Evolutionary conservation across 345 rosid genomes (phyloP), one percentile per base, ranked within the genome.

Genomic region (Physaria fendleri): DNA sequence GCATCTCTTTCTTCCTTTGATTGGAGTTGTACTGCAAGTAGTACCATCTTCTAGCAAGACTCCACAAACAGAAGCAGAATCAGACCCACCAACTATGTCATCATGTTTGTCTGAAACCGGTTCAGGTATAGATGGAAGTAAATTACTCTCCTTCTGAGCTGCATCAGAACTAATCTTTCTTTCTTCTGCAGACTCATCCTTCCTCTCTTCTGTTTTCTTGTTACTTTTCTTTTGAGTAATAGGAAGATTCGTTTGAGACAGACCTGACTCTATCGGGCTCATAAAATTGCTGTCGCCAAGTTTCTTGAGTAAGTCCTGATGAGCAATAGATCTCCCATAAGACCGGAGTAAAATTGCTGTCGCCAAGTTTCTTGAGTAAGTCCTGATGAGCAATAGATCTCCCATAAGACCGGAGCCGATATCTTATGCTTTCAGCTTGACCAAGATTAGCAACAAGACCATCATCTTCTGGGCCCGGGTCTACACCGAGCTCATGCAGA

Each of bases 321-420:
- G 88, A 38, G 90, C 66, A 16, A 83, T 82, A 10, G 81, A 74
- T 27, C 91, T 81, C 16, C 88, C 90, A 59, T 84, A n/a, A n/a
- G n/a, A n/a, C n/a, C n/a, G n/a, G n/a, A n/a, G n/a, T 55, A 23
- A 82, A 75, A 38, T 72, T 53, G 20, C 27, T 45, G 47, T 74
- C 37, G 0, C 70, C 42, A 22, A 87, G 79, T 62, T 81, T 83
- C 65, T 44, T 27, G 54, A 81, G 76, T 64, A 82, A 54, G 63
- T 81, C 85, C 16, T 59, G 25, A 3, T 73, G 88, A 38, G 90
- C 66, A 16, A 83, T 82, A 10, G 81, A 74, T 27, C 91, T 81
- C 16, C 88, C 90, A 59, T 84, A 82, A 17, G 69, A 46, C 66
- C 82, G 85, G 49, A 88, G 85, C 20, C 90, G 75, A 34, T 76